Evolutionary conservation across 139 green algal species (phyloP), one percentile per base, ranked within the genome.

Genomic region (Diplosphaera chodatii): DNA sequence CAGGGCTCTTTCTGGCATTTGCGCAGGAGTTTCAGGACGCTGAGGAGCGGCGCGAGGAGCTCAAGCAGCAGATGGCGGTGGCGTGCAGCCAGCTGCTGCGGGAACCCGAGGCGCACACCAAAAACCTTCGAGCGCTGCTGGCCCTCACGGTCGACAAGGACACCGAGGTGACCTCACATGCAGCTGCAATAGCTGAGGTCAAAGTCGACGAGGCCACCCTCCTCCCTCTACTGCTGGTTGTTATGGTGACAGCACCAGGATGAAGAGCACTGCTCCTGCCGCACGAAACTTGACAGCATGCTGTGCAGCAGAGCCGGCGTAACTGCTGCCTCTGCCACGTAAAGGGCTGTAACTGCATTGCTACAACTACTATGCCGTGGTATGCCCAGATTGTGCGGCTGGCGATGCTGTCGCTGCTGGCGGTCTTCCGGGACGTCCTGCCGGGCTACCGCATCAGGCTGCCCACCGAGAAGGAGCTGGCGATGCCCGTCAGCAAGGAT

Each of bases 401-500:
- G 68, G 90, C 93, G 0, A 82, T 95, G 78, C 77, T 98, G 65
- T 94, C 84, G 1, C 73, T 90, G 29, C 62, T 89, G 32, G 86
- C 89, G 5, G 89, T 98, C n/a, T 96, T 94, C 73, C 85, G 79
- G 55, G 92, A 97, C 79, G 74, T 94, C 3, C 66, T 92, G 63
- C 91, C 90, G 1, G 90, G 84, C 5, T 96, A 95, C 77, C 82
- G 90, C 63, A 96, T 98, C 74, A 81, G 92, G 0, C 86, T 83
- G 34, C 77, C 84, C 10, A 86, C 86, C 0, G 84, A 86, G 66
- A 88, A 94, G 79, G 87, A 93, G 78, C 67, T 84, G 29, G 74
- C 63, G 33, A 69, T 79, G 55, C 75, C 84, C 67, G 87, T 96
- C 22, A 88, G 77, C 70, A 95, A 94, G 75, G 93, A 97, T 30